phyloP scores from a whole-genome alignment of 352 stramenopile genomes.

The Pythium phragmitis region DNA sequence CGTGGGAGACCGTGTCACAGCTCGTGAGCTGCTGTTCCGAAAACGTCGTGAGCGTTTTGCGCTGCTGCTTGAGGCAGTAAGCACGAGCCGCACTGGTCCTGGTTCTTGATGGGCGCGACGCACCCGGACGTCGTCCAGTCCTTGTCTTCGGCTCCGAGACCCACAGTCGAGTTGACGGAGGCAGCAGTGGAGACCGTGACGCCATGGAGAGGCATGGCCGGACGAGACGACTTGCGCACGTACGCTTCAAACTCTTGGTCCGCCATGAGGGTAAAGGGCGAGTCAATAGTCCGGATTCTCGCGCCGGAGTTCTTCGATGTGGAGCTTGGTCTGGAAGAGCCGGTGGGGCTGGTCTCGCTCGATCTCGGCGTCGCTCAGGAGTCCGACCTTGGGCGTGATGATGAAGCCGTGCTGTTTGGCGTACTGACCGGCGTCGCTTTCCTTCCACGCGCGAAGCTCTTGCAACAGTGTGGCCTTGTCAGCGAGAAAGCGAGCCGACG shows the following conservation, averaged over 20 bases:
- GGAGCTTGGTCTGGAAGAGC: constrained; percentile 62
- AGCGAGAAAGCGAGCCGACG: constrained; percentile 42
- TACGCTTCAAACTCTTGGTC: constrained; percentile 64
- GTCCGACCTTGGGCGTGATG: constrained; percentile 10
- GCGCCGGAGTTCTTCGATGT: constrained; percentile 46
- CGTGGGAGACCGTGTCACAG: constrained; percentile 83
- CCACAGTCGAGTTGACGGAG: not conserved
- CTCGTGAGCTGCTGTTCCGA: constrained; percentile 93
- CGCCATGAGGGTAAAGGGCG: constrained; percentile 73
- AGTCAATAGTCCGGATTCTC: constrained; percentile 56
- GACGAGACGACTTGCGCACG: constrained; percentile 41
- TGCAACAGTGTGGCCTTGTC: constrained; percentile 37
- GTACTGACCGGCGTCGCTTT: constrained; percentile 42
- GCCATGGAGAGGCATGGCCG: constrained; percentile 4
- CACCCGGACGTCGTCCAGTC: constrained; percentile 69
- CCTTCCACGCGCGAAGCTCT: constrained; percentile 52
- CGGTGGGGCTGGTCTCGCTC: constrained; percentile 51
- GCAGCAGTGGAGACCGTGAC: not conserved
- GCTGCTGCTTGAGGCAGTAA: constrained; percentile 80
- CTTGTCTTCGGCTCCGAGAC: constrained; percentile 25
- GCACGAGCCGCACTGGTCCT: constrained; percentile 93
- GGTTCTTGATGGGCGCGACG: constrained; percentile 91
- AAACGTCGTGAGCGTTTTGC: constrained; percentile 68
- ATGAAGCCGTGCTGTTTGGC: constrained; percentile 54
- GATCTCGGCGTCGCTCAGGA: constrained; percentile 14